A percentile compares a stretch with the other conserved stretches of the same genome.
These are phyloP conservation scores for Agastache rugosa DNA, from an alignment of 257 asterid species.

Conservation along the genomic window DNA sequence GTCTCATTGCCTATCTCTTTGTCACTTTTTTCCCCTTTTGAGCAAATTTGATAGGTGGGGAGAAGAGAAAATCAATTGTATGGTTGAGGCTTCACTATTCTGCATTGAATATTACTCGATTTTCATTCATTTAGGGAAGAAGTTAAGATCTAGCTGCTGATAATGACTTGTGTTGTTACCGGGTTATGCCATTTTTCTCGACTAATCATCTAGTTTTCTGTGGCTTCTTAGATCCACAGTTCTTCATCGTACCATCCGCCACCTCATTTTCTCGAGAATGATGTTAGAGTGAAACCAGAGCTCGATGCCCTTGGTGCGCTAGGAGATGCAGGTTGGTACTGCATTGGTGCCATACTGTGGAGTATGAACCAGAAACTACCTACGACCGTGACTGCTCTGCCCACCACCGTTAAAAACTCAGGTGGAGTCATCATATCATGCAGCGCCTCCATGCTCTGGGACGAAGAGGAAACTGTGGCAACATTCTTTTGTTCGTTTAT, in stretches of 20 bases:
- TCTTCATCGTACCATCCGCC: conserved; percentile 59
- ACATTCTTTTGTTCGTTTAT: conserved; percentile 73
- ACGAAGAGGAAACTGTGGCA: conserved; percentile 54
- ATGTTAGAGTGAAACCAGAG: conserved; percentile 72
- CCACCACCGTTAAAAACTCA: conserved; percentile 50
- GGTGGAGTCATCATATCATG: conserved; percentile 72
- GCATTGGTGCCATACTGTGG: conserved; percentile 78
- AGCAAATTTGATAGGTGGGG: neutral
- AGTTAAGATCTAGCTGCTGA: neutral
- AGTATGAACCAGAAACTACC: conserved; percentile 70
- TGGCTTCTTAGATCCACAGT: conserved; percentile 60
- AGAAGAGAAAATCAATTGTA: neutral
- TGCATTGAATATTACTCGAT: neutral
- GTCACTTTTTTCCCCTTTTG: neutral
- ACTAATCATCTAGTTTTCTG: conserved; percentile 15
- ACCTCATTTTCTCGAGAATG: conserved; percentile 54
- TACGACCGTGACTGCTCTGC: conserved; percentile 65
- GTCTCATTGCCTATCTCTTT: neutral
- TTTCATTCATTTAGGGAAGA: neutral
- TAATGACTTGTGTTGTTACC: neutral
- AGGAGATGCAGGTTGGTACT: conserved; percentile 89
- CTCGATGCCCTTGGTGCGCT: conserved; percentile 77
- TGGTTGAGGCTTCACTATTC: neutral
- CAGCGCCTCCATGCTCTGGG: conserved; percentile 72
- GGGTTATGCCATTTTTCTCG: neutral